phyloP scores from a whole-genome alignment of 1,284 basidiomycete species.

The Leccinum subspadiceum region DNA sequence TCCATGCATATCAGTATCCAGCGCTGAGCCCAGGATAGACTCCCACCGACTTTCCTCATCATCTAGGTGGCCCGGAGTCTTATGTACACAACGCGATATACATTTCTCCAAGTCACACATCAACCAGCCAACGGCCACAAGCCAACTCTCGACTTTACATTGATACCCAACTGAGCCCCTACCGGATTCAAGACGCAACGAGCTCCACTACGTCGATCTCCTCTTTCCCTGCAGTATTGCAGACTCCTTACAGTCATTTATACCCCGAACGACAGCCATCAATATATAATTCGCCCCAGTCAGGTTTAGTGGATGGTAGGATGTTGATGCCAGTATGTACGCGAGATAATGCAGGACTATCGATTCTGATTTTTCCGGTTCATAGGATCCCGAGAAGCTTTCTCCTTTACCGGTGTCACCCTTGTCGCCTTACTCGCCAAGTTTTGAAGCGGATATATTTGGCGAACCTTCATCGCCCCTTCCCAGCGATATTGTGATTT shows the following conservation, averaged over 20 bases:
- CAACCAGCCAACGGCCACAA: conserved; percentile 10
- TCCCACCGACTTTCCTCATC: background rate
- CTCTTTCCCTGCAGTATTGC: conserved; percentile 9
- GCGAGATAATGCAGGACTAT: background rate
- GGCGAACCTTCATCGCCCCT: background rate
- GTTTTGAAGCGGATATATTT: background rate
- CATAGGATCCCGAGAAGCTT: conserved; percentile 13
- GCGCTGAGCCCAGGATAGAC: conserved; percentile 7
- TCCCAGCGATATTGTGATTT: conserved; percentile 16
- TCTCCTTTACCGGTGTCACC: conserved; percentile 15
- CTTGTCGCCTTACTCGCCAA: conserved; percentile 6
- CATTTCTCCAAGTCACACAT: background rate
- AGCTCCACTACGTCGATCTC: conserved; percentile 22
- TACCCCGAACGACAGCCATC: background rate
- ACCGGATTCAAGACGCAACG: conserved; percentile 11
- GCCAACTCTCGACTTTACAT: conserved; percentile 18
- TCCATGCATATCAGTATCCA: background rate
- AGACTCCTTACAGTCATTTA: conserved; percentile 15
- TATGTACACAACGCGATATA: background rate
- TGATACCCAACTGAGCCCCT: conserved; percentile 15
- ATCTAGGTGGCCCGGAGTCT: background rate
- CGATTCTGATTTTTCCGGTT: background rate
- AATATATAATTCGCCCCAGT: conserved; percentile 15
- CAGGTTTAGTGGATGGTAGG: conserved; percentile 7
- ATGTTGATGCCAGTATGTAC: conserved; percentile 14